phyloP scores from a whole-genome alignment of 345 rosid species.

The Populus simonii region DNA sequence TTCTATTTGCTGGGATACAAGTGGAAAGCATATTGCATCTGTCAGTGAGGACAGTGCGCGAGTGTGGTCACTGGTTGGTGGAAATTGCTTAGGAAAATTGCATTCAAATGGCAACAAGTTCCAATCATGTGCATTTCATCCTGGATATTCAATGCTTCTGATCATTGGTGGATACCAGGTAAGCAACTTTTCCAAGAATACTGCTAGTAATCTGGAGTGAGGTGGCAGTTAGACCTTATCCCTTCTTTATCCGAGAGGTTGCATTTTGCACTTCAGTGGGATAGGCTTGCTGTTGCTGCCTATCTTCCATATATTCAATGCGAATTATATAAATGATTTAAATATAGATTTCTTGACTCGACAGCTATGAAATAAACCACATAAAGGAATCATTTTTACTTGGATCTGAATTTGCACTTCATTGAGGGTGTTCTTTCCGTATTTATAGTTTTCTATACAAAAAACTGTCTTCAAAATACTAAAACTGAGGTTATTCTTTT shows the following conservation, averaged over 20 bases:
- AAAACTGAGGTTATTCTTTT: too few species aligned
- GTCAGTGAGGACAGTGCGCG: slow-evolving; percentile 30
- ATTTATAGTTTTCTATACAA: not conserved
- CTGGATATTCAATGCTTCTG: slow-evolving; percentile 22
- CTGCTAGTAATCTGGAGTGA: too few species aligned
- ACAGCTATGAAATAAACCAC: not conserved
- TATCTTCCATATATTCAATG: not conserved
- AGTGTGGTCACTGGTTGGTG: slow-evolving; percentile 24
- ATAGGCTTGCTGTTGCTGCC: not conserved
- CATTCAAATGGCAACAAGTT: slow-evolving; percentile 30
- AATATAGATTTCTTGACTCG: not conserved
- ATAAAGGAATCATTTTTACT: not conserved
- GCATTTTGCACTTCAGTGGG: not conserved
- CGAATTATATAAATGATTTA: not conserved
- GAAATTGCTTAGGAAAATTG: slow-evolving; percentile 23
- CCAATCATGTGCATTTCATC: slow-evolving; percentile 35
- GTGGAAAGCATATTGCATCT: slow-evolving; percentile 32
- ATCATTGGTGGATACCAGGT: slow-evolving; percentile 34
- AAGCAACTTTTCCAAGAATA: not conserved
- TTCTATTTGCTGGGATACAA: slow-evolving; percentile 32
- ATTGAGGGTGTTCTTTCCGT: not conserved
- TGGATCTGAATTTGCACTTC: not conserved
- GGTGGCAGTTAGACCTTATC: not conserved
- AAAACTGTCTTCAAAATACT: not conserved
- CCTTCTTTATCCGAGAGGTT: not conserved